A percentile compares a stretch with the other conserved stretches of the same genome.
Evolutionary conservation across 257 asterid genomes (phyloP).

Genomic region (Forsythia suspensa): DNA sequence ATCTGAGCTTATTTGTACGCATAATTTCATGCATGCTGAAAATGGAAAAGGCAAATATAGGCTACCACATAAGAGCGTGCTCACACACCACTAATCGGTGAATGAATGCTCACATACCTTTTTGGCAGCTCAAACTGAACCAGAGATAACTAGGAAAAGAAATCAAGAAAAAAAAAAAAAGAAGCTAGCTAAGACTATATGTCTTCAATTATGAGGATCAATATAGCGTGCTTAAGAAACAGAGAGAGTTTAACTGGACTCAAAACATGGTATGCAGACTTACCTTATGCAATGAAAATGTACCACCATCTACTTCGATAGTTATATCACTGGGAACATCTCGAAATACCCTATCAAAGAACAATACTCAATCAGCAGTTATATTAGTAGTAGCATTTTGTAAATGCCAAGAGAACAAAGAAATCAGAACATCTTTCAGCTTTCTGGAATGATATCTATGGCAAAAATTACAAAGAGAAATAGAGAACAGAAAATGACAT

Average conservation of each 20-base stretch:
- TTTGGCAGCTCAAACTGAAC: not conserved
- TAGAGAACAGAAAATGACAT: not conserved
- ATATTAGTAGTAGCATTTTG: slow-evolving; percentile 9
- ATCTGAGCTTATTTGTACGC: not conserved
- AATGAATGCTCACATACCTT: not conserved
- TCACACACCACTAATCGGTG: not conserved
- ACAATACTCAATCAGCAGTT: slow-evolving; percentile 24
- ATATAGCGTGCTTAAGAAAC: not conserved
- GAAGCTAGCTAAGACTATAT: not conserved
- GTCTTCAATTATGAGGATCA: not conserved
- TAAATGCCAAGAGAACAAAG: not conserved
- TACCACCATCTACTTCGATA: slow-evolving; percentile 74
- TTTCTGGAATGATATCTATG: not conserved
- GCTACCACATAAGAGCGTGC: not conserved
- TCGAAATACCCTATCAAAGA: slow-evolving; percentile 69
- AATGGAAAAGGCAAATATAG: not conserved
- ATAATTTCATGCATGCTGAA: not conserved
- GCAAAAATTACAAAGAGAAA: not conserved
- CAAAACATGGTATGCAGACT: slow-evolving; percentile 12
- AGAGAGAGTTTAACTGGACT: not conserved
- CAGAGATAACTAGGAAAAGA: not conserved
- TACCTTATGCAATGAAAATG: slow-evolving; percentile 86
- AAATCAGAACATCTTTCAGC: slow-evolving; percentile 6
- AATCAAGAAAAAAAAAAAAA: not conserved
- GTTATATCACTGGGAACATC: slow-evolving; percentile 94